Percentiles rank a stretch among this genome's conserved stretches.
phyloP scores from a whole-genome alignment of 495 filamentous ascomycete species.

The Physcia stellaris region DNA sequence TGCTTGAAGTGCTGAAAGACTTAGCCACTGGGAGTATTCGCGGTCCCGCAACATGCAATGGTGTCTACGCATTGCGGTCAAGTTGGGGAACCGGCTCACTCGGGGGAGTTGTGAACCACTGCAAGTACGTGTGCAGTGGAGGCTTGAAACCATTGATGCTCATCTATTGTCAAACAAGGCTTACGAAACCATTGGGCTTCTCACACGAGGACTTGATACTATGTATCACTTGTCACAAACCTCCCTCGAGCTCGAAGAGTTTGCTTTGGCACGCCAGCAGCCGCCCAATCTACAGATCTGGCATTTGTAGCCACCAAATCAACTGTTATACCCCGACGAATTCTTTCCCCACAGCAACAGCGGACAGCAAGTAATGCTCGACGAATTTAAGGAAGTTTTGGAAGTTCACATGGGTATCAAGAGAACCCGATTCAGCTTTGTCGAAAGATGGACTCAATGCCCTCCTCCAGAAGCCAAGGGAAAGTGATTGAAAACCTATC shows the following conservation, averaged over 20 bases:
- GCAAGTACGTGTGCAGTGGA: too few relatives aligned
- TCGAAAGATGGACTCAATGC: slow-evolving; percentile 2
- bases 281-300: too few relatives aligned
- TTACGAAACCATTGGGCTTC: too few relatives aligned
- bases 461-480: slow-evolving; percentile 6
- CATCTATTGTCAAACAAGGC: too few relatives aligned
- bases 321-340: slow-evolving; percentile 6
- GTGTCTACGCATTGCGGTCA: slow-evolving; percentile 16
- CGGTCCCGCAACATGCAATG: slow-evolving; percentile 14
- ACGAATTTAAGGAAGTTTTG: slow-evolving; percentile 3
- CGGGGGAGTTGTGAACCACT: too few relatives aligned
- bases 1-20: too few relatives aligned
- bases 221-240: too few relatives aligned
- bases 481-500: slow-evolving; percentile 6
- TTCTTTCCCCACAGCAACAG: slow-evolving; percentile 1
- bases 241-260: too few relatives aligned
- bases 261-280: too few relatives aligned
- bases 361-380: background rate
- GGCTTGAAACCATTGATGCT: too few relatives aligned
- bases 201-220: too few relatives aligned
- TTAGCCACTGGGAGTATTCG: slow-evolving; percentile 4
- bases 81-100: slow-evolving; percentile 6
- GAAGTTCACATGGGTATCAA: background rate
- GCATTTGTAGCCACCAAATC: background rate
- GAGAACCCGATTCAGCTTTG: background rate